These are phyloP conservation scores for Eucalyptus globulus DNA, from an alignment of 345 rosid species.

Conservation along the genomic window DNA sequence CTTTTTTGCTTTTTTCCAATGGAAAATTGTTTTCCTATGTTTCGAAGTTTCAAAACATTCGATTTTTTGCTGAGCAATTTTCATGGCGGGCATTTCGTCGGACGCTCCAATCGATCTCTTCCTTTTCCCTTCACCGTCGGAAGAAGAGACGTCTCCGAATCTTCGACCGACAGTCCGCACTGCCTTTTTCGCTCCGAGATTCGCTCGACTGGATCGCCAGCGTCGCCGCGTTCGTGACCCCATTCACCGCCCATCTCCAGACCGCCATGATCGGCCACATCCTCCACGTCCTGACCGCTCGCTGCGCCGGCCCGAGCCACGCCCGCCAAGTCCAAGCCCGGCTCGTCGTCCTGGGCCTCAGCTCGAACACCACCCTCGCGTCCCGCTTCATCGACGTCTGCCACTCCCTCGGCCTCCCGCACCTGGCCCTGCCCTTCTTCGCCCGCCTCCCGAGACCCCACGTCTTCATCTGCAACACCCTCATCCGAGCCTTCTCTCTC, in stretches of 20 bases:
- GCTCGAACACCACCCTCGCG: conserved; percentile 14
- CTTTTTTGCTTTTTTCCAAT: not conserved
- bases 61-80: not conserved
- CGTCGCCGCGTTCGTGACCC: not conserved
- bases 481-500: conserved; percentile 35
- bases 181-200: not conserved
- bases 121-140: not conserved
- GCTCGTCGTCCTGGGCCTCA: conserved; percentile 23
- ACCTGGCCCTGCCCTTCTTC: conserved; percentile 10
- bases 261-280: conserved; percentile 4
- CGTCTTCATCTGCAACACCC: conserved; percentile 38
- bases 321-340: conserved; percentile 34
- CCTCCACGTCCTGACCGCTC: conserved; percentile 9
- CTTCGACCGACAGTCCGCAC: not conserved
- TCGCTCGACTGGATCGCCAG: not conserved
- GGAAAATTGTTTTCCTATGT: not conserved
- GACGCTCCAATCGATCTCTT: not conserved
- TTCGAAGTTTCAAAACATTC: not conserved
- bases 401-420: conserved; percentile 11
- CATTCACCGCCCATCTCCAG: not conserved
- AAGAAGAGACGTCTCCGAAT: not conserved
- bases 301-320: conserved; percentile 8
- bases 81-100: not conserved
- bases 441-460: conserved; percentile 14
- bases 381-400: conserved; percentile 22